A percentile compares a stretch with the other conserved stretches of the same genome.
phyloP scores from a whole-genome alignment of 2,329 filamentous ascomycete genomes.

The Coniochaeta sp. region DNA sequence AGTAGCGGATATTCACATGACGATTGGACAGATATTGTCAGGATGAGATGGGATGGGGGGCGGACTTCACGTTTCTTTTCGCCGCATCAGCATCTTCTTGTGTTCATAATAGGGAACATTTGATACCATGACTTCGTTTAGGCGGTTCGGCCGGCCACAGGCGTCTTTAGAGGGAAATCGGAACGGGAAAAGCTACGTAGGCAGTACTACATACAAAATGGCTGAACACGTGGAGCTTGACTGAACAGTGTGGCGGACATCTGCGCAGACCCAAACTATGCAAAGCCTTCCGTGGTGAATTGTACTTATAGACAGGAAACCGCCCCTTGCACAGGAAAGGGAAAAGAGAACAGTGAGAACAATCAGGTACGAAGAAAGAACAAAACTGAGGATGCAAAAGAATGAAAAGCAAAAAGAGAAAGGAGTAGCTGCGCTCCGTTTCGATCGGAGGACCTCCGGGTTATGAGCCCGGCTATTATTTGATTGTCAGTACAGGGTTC shows the following conservation, averaged over 20 bases:
- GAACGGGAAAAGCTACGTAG: slow-evolving; percentile 26
- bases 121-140: slow-evolving; percentile 12
- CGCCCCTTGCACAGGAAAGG: no score
- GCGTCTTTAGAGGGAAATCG: slow-evolving; percentile 10
- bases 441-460: slow-evolving; percentile 2
- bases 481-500: background rate
- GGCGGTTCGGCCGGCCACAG: slow-evolving; percentile 9
- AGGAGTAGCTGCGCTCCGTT: slow-evolving; percentile 2
- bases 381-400: no score
- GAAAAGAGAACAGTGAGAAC: no score
- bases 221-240: no score
- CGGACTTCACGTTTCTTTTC: background rate
- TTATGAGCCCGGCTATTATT: slow-evolving; percentile 1
- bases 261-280: no score
- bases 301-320: no score
- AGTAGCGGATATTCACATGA: slow-evolving; percentile 6
- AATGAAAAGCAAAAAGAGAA: background rate
- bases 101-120: slow-evolving; percentile 3
- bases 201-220: no score
- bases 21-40: slow-evolving; percentile 7
- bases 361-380: no score
- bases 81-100: background rate
- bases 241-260: no score
- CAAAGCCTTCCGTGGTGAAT: no score
- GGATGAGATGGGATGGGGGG: no score